Base-by-base conservation (phyloP, 345 rosid genomes). In the Cardamine resedifolia region DNA sequence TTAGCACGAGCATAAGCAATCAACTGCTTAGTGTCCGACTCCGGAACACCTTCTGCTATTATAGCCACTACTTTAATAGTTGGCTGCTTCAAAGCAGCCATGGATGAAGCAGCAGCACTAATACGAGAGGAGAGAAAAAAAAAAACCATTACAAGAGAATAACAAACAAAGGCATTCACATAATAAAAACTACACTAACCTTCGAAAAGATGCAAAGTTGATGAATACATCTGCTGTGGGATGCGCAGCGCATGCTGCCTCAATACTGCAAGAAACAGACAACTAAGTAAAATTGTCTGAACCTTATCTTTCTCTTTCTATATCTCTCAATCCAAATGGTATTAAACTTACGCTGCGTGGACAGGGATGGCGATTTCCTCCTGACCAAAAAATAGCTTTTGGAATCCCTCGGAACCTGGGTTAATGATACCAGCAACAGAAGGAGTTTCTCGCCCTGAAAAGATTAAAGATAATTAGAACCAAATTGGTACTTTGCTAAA, bases 31-130 rank as follows among this genome's bases (percentile, higher is more conserved):
- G 98, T 73, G 78, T 94, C 97, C 4, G 96, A 84, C 82, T 94
- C 97, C 2, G 98, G 97, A 83, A 94, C 97, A 80, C 98, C 98
- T 86, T 94, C 98, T 31, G 98, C 98, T 66, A 94, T 94, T 58
- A 94, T 94, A 66, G 97, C 97, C 51, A 91, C 96, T 27, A 94
- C 93, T 73, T 96, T 86, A 59, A 91, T 85, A 69, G 98, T 94
- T 66, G 98, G 95, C 77, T 91, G 98, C 68, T 89, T 94, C 77
- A 94, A 80, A 76, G 97, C 98, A 77, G 96, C 80, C 95, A 94
- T 80, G 70, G 98, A 94, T 19, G 98, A 94, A 67, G 95, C 95
- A 76, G 98, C 97, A 24, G 98, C 97, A 83, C 97, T 94, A 83
- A 63, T 39, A 70, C 50, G 48, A 73, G n/a, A 47, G 7, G 18